These are phyloP conservation scores for Nepenthes gracilis DNA, from an alignment of 148 eudicot species.

Conservation along the genomic window DNA sequence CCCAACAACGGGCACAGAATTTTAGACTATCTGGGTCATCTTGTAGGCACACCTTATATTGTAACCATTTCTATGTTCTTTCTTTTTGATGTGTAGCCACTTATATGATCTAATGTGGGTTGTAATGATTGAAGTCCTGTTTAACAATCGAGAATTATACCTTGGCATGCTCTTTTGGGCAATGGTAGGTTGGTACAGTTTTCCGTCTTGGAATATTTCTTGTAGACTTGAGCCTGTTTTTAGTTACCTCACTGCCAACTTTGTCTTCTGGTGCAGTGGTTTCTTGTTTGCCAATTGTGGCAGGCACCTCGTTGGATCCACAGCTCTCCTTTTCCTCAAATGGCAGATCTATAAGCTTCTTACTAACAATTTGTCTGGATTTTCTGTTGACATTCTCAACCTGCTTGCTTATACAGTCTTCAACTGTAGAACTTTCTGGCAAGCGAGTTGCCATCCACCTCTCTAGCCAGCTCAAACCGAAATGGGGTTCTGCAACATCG, in stretches of 20 bases:
- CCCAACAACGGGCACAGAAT: background rate
- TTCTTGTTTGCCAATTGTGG: constrained; percentile 16
- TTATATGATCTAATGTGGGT: too few species aligned
- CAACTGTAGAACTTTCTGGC: constrained; percentile 31
- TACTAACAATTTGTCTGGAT: constrained; percentile 17
- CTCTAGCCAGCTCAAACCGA: constrained; percentile 87
- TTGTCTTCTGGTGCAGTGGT: constrained; percentile 13
- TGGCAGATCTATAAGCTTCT: constrained; percentile 30
- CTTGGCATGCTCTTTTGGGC: constrained; percentile 27
- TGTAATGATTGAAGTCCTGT: too few species aligned
- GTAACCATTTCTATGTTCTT: too few species aligned
- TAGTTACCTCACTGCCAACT: constrained; percentile 7
- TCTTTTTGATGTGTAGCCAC: background rate
- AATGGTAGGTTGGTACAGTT: constrained; percentile 27
- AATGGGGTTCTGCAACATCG: constrained; percentile 35
- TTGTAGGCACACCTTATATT: too few species aligned
- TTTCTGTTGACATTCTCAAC: constrained; percentile 15
- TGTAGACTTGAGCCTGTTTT: constrained; percentile 22
- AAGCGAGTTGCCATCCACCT: constrained; percentile 90
- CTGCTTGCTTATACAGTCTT: constrained; percentile 26
- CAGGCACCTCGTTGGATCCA: constrained; percentile 72
- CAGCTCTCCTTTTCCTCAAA: constrained; percentile 79
- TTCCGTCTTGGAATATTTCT: constrained; percentile 36
- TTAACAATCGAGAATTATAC: constrained; percentile 9
- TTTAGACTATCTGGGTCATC: background rate